A percentile compares a stretch with the other conserved stretches of the same genome.
Evolutionary conservation across 2,329 filamentous ascomycete species (phyloP).

Genomic region (Tolypocladium nubicola): DNA sequence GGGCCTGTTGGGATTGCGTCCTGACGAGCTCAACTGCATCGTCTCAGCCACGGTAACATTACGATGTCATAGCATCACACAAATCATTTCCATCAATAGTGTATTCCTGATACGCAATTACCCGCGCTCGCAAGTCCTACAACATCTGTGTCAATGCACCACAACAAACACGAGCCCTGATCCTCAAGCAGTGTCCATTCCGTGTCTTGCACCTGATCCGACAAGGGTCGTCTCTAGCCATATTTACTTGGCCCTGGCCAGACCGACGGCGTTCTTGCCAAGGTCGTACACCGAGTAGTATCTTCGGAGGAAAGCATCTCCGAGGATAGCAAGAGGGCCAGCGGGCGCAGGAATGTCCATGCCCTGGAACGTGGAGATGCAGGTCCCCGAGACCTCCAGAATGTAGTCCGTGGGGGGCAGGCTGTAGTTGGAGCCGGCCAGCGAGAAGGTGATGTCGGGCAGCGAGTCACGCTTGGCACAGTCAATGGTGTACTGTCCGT

Average conservation of each 20-base stretch:
- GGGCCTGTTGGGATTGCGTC: too few species aligned
- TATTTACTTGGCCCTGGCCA: slow-evolving; percentile 66
- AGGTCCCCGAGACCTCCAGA: slow-evolving; percentile 87
- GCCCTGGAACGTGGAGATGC: slow-evolving; percentile 95
- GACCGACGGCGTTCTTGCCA: slow-evolving; percentile 76
- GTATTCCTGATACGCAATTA: neutral
- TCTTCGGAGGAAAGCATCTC: slow-evolving; percentile 73
- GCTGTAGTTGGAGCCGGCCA: slow-evolving; percentile 86
- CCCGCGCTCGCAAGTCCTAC: neutral
- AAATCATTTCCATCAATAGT: neutral
- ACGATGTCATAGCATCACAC: neutral
- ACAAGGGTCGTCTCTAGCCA: neutral
- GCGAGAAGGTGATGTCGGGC: slow-evolving; percentile 83
- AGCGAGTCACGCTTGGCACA: slow-evolving; percentile 74
- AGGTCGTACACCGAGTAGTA: slow-evolving; percentile 97
- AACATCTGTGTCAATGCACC: neutral
- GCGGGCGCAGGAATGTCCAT: slow-evolving; percentile 86
- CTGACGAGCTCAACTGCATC: neutral
- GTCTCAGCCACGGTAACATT: neutral
- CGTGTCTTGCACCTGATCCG: neutral
- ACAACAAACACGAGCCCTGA: neutral
- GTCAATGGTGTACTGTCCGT: slow-evolving; percentile 92
- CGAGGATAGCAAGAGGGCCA: slow-evolving; percentile 88
- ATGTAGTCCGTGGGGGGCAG: slow-evolving; percentile 89
- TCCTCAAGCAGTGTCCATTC: neutral